Evolutionary conservation across 2,329 filamentous ascomycete genomes (phyloP).

Genomic region (Coccinonectria pachysandricola): DNA sequence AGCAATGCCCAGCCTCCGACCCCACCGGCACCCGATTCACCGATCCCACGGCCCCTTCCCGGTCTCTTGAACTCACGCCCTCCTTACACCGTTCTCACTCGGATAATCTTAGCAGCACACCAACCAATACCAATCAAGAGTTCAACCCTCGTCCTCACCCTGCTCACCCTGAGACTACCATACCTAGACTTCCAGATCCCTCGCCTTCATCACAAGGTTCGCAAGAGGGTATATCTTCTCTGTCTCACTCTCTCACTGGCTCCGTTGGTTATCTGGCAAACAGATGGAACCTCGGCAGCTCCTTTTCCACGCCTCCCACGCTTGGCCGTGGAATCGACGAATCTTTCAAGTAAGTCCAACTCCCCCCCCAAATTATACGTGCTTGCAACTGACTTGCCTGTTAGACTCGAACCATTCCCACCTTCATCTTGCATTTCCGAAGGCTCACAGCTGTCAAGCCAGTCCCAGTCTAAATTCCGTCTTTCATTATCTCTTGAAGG

Average conservation of each 20-base stretch:
- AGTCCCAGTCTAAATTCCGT: constrained; percentile 49
- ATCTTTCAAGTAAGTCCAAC: constrained; percentile 33
- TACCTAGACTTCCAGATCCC: too few relatives aligned
- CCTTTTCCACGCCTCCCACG: constrained; percentile 39
- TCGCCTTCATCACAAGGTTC: constrained; percentile 20
- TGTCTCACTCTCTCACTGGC: constrained; percentile 32
- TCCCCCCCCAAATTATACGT: not conserved
- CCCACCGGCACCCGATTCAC: constrained; percentile 14
- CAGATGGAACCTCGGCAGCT: constrained; percentile 44
- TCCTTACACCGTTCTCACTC: constrained; percentile 16
- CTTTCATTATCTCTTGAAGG: constrained; percentile 80
- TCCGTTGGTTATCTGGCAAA: constrained; percentile 44
- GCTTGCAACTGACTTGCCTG: constrained; percentile 4
- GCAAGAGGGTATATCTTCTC: constrained; percentile 16
- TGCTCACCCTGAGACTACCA: constrained; percentile 13
- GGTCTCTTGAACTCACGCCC: constrained; percentile 16
- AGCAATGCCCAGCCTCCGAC: constrained; percentile 18
- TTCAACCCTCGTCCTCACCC: constrained; percentile 7
- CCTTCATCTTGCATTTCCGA: constrained; percentile 32
- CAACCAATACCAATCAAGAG: constrained; percentile 12
- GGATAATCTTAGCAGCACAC: constrained; percentile 17
- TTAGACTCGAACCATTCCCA: constrained; percentile 34
- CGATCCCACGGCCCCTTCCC: constrained; percentile 17
- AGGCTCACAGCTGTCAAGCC: constrained; percentile 26
- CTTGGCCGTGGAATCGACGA: constrained; percentile 31